Conservation (phyloP, 768 basidiomycete species). For the Phanerochaete sordida region DNA sequence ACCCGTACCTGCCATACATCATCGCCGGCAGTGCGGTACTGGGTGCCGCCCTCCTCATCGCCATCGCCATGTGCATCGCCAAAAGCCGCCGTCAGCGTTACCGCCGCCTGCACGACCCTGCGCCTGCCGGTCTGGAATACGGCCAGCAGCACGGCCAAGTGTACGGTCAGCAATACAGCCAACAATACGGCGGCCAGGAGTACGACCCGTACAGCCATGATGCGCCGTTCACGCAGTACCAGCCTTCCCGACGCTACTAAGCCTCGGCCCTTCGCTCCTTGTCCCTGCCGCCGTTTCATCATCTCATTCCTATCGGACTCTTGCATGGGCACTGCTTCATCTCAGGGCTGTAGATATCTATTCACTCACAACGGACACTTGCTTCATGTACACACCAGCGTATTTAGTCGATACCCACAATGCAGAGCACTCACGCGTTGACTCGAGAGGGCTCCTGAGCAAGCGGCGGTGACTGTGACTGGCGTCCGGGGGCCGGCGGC, state of each 20-base stretch:
- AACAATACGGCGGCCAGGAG: not conserved
- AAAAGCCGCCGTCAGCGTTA: conserved; percentile 18
- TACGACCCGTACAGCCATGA: not conserved
- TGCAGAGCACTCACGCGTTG: not conserved
- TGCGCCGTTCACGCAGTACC: conserved; percentile 21
- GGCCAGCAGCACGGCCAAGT: conserved; percentile 4
- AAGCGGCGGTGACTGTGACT: conserved; percentile 4
- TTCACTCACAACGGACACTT: not conserved
- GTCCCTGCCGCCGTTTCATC: not conserved
- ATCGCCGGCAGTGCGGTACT: conserved; percentile 24
- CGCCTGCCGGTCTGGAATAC: conserved; percentile 20
- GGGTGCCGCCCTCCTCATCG: conserved; percentile 20
- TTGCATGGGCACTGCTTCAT: not conserved
- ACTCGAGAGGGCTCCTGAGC: not conserved
- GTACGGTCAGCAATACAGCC: conserved; percentile 16
- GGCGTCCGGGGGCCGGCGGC: conserved; percentile 4
- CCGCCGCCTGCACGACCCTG: conserved; percentile 25
- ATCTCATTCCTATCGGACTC: not conserved
- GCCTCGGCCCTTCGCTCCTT: not conserved
- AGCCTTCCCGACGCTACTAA: conserved; percentile 18
- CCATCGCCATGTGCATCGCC: conserved; percentile 15
- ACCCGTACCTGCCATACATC: conserved; percentile 26
- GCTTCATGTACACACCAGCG: not conserved
- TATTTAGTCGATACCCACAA: not conserved
- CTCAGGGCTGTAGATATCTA: not conserved